Base-by-base conservation (phyloP, 192 early-diverging fungal genomes). In the Coemansia sp. region DNA sequence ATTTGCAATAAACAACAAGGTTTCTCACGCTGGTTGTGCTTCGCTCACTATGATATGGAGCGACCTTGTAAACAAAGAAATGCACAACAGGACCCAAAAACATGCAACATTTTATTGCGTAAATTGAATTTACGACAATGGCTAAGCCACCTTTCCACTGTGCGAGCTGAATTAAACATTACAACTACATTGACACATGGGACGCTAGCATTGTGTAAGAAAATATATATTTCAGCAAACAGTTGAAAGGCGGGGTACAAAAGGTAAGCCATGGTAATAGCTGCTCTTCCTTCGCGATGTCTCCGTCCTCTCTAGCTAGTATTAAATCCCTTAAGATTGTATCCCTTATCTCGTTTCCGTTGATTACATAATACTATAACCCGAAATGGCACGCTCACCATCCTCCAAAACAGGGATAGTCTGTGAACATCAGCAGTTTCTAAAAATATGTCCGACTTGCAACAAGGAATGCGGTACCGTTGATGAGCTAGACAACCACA, bases 401-500 rank as follows among this genome's bases (percentile, higher is more conserved):
- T 48, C 45, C 15, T 9, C 45, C 17, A 17, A 48, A 48, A 17
- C n/a, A 29, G 23, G 10, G 23, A 9, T 25, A 13, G 23, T 52
- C 22, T 52, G 49, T 20, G 15, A 25, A 8, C 23, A 11, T 25
- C 9, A 22, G 10, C 22, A 52, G 49, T 5, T 52, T 13, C 49
- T 52, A 7, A 52, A 52, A 25, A 25, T 52, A 9, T 52, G 49
- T 15, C 49, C 49, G 6, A 20, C 49, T 20, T 52, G 49, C 23
- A 52, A 25, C 49, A 52, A 52, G 49, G 49, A 52, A 52, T 52
- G 23, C 49, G 4, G 49, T 20, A 13, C 49, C 23, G 23, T 52
- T 25, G 23, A 52, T 4, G 49, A 52, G 49, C 23, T 52, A 2
- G 49, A 52, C 23, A 52, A 52, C 49, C 49, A 52, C 11, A 52